phyloP scores from a whole-genome alignment of 352 stramenopile species.

The Globisporangium acanthophoron region DNA sequence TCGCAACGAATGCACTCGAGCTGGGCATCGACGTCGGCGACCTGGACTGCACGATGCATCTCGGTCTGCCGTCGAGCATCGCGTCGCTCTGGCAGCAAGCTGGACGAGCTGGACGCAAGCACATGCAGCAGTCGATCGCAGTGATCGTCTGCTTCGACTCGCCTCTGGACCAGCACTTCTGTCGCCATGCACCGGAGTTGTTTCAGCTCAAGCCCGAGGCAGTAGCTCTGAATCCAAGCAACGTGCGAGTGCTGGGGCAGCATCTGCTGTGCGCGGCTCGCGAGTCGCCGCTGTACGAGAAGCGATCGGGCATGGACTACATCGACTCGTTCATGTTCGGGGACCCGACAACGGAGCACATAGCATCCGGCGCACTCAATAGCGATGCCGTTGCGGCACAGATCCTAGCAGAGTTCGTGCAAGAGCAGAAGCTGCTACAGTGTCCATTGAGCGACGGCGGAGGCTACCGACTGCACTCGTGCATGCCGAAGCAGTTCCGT shows the following conservation, averaged over 20 bases:
- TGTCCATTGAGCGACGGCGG: slow-evolving; percentile 24
- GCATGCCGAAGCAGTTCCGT: slow-evolving; percentile 48
- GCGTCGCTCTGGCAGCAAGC: slow-evolving; percentile 96
- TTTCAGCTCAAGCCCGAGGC: slow-evolving; percentile 71
- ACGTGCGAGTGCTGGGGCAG: slow-evolving; percentile 83
- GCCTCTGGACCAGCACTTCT: slow-evolving; percentile 92
- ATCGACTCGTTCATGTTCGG: slow-evolving; percentile 68
- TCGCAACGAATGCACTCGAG: slow-evolving; percentile 96
- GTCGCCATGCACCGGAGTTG: slow-evolving; percentile 51
- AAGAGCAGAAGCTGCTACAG: slow-evolving; percentile 40
- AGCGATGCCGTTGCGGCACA: not conserved
- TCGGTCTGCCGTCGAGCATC: slow-evolving; percentile 91
- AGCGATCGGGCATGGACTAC: slow-evolving; percentile 42
- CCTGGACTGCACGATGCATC: slow-evolving; percentile 95
- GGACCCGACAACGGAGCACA: not conserved
- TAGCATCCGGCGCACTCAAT: not conserved
- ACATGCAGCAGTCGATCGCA: slow-evolving; percentile 72
- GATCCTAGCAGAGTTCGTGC: slow-evolving; percentile 20
- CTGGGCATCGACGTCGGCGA: slow-evolving; percentile 94
- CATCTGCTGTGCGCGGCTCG: slow-evolving; percentile 93
- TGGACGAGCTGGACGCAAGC: slow-evolving; percentile 89
- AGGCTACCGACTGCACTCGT: slow-evolving; percentile 54
- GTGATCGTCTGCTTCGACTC: slow-evolving; percentile 95
- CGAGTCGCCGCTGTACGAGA: slow-evolving; percentile 88
- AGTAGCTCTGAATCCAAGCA: slow-evolving; percentile 80